A percentile compares a stretch with the other conserved stretches of the same genome.
Evolutionary conservation across 768 basidiomycete genomes (phyloP).

Genomic region (Tricholomella constricta): DNA sequence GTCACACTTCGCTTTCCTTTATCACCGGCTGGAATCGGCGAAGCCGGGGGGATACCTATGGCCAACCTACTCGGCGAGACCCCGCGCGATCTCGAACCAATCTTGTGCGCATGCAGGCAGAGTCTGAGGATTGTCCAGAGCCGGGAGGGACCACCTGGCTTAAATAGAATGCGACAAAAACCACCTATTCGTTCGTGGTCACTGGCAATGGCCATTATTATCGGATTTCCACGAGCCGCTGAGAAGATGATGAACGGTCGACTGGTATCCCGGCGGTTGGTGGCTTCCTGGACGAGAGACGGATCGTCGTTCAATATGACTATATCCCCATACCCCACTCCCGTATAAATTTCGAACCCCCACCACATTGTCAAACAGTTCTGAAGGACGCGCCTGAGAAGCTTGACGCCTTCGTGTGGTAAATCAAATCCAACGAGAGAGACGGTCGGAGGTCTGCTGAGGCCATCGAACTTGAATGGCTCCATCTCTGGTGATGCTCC

Average conservation of each 20-base stretch:
- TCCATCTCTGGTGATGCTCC: conserved; percentile 42
- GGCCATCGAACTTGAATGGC: conserved; percentile 46
- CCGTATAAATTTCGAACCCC: conserved; percentile 57
- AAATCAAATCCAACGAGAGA: conserved; percentile 74
- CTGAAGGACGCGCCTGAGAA: conserved; percentile 61
- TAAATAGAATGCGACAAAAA: conserved; percentile 86
- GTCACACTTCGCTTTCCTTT: conserved; percentile 3
- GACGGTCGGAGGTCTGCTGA: conserved; percentile 48
- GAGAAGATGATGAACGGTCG: conserved; percentile 79
- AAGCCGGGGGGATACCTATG: background rate
- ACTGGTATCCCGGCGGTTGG: conserved; percentile 53
- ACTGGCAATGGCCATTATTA: conserved; percentile 62
- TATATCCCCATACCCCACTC: conserved; percentile 61
- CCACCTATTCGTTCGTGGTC: conserved; percentile 83
- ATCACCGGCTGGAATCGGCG: background rate
- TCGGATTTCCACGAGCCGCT: conserved; percentile 66
- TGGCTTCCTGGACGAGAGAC: conserved; percentile 55
- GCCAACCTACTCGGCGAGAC: background rate
- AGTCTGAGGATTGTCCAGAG: conserved; percentile 68
- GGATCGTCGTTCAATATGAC: conserved; percentile 82
- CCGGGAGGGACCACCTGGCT: conserved; percentile 83
- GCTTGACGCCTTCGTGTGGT: conserved; percentile 62
- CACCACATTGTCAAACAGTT: conserved; percentile 77
- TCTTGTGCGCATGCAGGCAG: conserved; percentile 56
- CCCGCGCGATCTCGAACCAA: conserved; percentile 35